Base-by-base conservation (phyloP, 306 rosid species). In the Ormosia semicastrata region DNA sequence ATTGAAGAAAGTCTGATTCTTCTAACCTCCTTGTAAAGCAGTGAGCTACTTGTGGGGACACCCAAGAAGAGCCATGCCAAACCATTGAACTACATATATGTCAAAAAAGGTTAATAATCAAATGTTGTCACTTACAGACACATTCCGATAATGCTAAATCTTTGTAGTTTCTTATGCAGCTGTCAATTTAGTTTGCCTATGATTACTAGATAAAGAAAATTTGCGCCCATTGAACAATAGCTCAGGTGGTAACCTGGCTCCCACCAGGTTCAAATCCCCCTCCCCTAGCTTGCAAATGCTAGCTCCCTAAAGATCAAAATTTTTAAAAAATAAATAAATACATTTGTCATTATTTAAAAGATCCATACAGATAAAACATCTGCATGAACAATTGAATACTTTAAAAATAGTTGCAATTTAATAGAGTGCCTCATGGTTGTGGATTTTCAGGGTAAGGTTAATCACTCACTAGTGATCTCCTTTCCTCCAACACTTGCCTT, bases 31-130 rank as follows among this genome's bases (percentile, higher is more conserved):
- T 93, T 93, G 70, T 93, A 93, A 37, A 93, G 95, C 71, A 93
- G 85, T 66, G 97, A 93, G 90, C 91, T 93, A 75, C 95, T 79
- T 41, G 97, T 93, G 66, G 97, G 97, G 9, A 93, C 97, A 67
- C 95, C 97, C 95, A 93, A 91, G 89, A 91, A 93, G 39, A 93
- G 97, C 95, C 95, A 93, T 15, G 95, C 95, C 89, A 93, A 86
- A 47, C 97, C 97, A 73, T 93, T 89, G 87, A 87, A 91, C 97
- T 93, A 70, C 82, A 70, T 4, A 14, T 6, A 50, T 49, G 74
- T 69, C 10, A 36, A 64, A 63, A 57, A 32, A 52, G 12, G 79
- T 84, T 56, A 79, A 33, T 66, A 10, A 72, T 66, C 70, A 40
- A 74, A 77, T 18, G 66, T 54, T 36, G 39, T 46, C 52, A 30